Evolutionary conservation across 148 eudicot species (phyloP).

Genomic region (Fagopyrum tataricum): DNA sequence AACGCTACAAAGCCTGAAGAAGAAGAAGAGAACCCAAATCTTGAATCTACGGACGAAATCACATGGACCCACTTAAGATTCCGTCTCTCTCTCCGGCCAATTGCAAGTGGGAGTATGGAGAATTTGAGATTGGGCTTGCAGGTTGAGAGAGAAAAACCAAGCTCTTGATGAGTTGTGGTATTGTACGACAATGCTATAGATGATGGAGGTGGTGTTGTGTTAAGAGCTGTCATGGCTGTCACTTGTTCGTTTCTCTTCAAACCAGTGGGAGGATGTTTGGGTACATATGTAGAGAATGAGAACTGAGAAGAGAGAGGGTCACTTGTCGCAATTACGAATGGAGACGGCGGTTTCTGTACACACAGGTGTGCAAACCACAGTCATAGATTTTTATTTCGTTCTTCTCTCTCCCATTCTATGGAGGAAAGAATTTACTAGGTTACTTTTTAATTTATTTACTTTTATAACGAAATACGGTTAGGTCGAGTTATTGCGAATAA

Average conservation of each 20-base stretch:
- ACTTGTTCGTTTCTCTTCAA: not conserved
- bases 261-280: not conserved
- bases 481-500: too few relatives aligned
- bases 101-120: conserved; percentile 24
- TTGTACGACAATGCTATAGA: conserved; percentile 27
- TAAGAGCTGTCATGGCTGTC: conserved; percentile 9
- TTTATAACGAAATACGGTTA: too few relatives aligned
- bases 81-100: conserved; percentile 24
- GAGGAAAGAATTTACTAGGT: too few relatives aligned
- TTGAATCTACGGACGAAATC: conserved; percentile 13
- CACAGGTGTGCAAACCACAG: conserved; percentile 8
- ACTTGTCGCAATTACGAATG: conserved; percentile 1
- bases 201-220: conserved; percentile 14
- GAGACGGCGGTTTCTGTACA: conserved; percentile 2
- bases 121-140: conserved; percentile 29
- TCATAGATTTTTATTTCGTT: not conserved
- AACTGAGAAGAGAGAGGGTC: not conserved
- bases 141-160: conserved; percentile 26
- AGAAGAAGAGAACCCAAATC: conserved; percentile 21
- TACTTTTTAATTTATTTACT: too few relatives aligned
- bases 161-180: conserved; percentile 31
- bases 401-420: not conserved
- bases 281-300: not conserved
- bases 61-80: conserved; percentile 22
- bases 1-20: conserved; percentile 18